These are phyloP conservation scores for Colletotrichum musicola DNA, from an alignment of 2,329 filamentous ascomycete species.

Conservation along the genomic window DNA sequence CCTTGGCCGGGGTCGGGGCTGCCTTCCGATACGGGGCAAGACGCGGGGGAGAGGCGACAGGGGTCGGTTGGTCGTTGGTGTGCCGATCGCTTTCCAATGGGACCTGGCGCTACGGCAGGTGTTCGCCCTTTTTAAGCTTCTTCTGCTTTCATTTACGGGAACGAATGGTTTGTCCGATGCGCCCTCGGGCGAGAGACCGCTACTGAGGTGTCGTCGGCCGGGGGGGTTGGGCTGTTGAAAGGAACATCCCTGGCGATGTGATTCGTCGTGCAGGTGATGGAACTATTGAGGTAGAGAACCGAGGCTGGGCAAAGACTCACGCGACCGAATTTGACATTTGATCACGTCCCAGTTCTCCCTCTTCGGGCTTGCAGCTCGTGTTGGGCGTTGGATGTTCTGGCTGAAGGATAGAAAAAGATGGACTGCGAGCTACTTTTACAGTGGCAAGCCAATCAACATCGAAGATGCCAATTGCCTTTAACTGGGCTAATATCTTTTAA, in stretches of 20 bases:
- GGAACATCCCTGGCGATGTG: slow-evolving; percentile 17
- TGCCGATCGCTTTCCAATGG: slow-evolving; percentile 17
- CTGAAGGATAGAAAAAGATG: not conserved
- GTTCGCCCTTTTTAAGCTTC: slow-evolving; percentile 20
- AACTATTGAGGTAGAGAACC: slow-evolving; percentile 4
- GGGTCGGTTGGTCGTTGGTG: slow-evolving; percentile 12
- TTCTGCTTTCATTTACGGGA: not conserved
- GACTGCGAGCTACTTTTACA: not conserved
- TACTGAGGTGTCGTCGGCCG: not conserved
- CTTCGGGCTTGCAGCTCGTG: slow-evolving; percentile 17
- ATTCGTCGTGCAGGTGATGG: slow-evolving; percentile 29
- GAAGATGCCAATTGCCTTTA: not conserved
- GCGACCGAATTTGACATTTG: slow-evolving; percentile 18
- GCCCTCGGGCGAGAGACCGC: not conserved
- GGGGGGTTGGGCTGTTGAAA: not conserved
- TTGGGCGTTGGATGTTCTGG: not conserved
- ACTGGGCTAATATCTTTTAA: not conserved
- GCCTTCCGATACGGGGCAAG: slow-evolving; percentile 35
- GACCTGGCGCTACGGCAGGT: slow-evolving; percentile 33
- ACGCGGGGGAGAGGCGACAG: slow-evolving; percentile 34
- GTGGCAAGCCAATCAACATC: slow-evolving; percentile 1
- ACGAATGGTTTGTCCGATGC: slow-evolving; percentile 26
- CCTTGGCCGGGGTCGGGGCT: slow-evolving; percentile 16
- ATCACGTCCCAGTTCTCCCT: not conserved
- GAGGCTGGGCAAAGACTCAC: slow-evolving; percentile 1